These are phyloP conservation scores for Serpula lacrymans DNA, from an alignment of 768 basidiomycete species.

Conservation along the genomic window DNA sequence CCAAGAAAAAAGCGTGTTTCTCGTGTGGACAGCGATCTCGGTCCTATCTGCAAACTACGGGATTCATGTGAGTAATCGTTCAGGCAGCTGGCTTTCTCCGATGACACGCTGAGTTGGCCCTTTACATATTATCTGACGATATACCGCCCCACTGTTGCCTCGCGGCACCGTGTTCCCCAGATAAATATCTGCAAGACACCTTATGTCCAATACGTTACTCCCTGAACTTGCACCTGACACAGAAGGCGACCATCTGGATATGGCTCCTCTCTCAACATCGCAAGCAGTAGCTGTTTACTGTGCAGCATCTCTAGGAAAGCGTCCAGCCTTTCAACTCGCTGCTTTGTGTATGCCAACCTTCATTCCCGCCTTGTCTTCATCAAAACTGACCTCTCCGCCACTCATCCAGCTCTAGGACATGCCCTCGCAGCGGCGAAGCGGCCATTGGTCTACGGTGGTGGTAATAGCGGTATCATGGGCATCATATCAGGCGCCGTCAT, in stretches of 20 bases:
- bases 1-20: too few relatives aligned
- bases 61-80: too few relatives aligned
- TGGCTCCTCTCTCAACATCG: slow-evolving; percentile 28
- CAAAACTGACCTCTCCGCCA: slow-evolving; percentile 1
- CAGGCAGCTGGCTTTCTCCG: too few relatives aligned
- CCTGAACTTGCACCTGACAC: too few relatives aligned
- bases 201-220: too few relatives aligned
- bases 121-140: too few relatives aligned
- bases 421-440: slow-evolving; percentile 61
- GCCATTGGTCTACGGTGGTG: slow-evolving; percentile 86
- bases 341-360: slow-evolving; percentile 72
- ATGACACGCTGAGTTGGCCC: too few relatives aligned
- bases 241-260: slow-evolving; percentile 17
- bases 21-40: too few relatives aligned
- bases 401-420: slow-evolving; percentile 60
- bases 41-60: too few relatives aligned
- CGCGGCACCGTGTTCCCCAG: too few relatives aligned
- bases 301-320: slow-evolving; percentile 67
- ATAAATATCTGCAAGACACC: too few relatives aligned
- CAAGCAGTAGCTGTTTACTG: slow-evolving; percentile 78
- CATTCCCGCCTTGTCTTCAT: slow-evolving; percentile 1
- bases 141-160: too few relatives aligned
- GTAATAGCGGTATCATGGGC: slow-evolving; percentile 84
- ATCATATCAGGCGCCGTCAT: slow-evolving; percentile 64
- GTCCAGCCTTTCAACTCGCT: slow-evolving; percentile 59